phyloP scores from a whole-genome alignment of 768 basidiomycete species.

The Polyporus arcularius region DNA sequence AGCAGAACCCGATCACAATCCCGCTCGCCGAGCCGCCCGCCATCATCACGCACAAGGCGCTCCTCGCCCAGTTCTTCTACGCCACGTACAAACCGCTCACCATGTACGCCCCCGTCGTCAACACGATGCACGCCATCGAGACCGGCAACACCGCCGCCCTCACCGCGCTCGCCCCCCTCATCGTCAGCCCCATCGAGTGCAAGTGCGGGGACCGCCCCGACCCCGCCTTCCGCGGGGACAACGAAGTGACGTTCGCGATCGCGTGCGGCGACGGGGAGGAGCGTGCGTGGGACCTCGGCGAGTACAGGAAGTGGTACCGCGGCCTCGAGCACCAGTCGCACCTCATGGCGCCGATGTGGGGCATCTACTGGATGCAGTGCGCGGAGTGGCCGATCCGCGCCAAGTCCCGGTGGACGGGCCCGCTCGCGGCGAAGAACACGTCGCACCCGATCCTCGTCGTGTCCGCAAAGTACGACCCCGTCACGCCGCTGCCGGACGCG shows the following conservation, averaged over 20 bases:
- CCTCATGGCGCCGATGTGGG: slow-evolving; percentile 10
- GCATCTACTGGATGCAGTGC: not conserved
- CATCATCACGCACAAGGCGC: slow-evolving; percentile 4
- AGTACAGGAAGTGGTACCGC: not conserved
- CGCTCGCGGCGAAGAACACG: slow-evolving; percentile 11
- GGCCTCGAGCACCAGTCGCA: not conserved
- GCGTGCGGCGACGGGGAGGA: slow-evolving; percentile 19
- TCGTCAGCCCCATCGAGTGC: slow-evolving; percentile 14
- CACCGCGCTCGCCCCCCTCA: slow-evolving; percentile 8
- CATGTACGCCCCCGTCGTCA: slow-evolving; percentile 6
- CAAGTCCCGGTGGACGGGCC: slow-evolving; percentile 4
- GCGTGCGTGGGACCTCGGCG: not conserved
- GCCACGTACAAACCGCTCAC: slow-evolving; percentile 11
- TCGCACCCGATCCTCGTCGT: slow-evolving; percentile 10
- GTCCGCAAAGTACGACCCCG: slow-evolving; percentile 11
- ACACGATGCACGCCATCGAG: slow-evolving; percentile 13
- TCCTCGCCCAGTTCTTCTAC: slow-evolving; percentile 1
- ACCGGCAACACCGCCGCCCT: slow-evolving; percentile 7
- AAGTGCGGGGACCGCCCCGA: slow-evolving; percentile 1
- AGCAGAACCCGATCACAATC: not conserved
- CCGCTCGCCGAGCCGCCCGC: slow-evolving; percentile 7
- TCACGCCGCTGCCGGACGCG: slow-evolving; percentile 11
- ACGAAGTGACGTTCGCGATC: slow-evolving; percentile 15
- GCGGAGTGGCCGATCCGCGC: slow-evolving; percentile 8
- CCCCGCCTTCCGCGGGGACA: not conserved